A percentile compares a stretch with the other conserved stretches of the same genome.
These are phyloP conservation scores for Aegilops speltoides DNA, from an alignment of 176 grass and related monocot species.

Conservation along the genomic window DNA sequence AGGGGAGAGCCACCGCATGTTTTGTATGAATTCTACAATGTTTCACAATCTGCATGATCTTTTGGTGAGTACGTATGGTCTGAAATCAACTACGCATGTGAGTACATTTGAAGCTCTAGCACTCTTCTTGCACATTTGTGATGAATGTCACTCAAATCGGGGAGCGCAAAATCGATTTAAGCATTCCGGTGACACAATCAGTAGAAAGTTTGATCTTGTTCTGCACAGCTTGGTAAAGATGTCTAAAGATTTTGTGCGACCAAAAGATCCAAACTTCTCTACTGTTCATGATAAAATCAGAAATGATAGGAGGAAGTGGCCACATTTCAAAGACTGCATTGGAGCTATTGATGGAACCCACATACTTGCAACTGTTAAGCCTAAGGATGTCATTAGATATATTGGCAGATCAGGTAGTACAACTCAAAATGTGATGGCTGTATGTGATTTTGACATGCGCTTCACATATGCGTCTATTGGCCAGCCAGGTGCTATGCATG, in stretches of 20 bases:
- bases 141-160: background rate
- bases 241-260: background rate
- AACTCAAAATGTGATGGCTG: background rate
- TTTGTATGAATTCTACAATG: background rate
- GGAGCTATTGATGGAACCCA: background rate
- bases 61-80: background rate
- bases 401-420: background rate
- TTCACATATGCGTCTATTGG: too few relatives aligned
- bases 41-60: background rate
- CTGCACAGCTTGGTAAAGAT: background rate
- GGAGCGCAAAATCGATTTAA: background rate
- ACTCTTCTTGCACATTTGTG: background rate
- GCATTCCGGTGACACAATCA: background rate
- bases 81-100: background rate
- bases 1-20: background rate
- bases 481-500: too few relatives aligned
- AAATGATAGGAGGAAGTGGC: background rate
- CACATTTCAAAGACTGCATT: background rate
- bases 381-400: background rate
- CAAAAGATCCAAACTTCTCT: background rate
- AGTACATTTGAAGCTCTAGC: background rate
- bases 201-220: background rate
- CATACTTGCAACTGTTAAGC: background rate
- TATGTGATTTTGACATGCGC: too few relatives aligned
- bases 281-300: background rate